phyloP scores from a whole-genome alignment of 306 rosid genomes.

The Lathyrus tuberosus region DNA sequence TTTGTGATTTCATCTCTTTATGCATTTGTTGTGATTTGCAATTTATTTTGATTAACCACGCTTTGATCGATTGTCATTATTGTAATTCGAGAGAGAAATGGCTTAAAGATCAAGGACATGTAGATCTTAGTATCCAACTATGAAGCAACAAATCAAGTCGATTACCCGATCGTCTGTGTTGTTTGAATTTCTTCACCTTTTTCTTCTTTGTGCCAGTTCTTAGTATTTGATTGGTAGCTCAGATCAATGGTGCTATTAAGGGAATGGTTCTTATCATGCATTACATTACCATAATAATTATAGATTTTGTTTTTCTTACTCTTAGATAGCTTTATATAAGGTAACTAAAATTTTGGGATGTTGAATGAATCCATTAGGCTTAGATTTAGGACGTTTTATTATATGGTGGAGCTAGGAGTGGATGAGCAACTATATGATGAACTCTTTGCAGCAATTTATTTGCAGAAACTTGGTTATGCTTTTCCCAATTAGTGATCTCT shows the following conservation, averaged over 20 bases:
- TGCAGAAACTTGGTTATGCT: conserved; percentile 34
- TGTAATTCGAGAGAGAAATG: conserved; percentile 22
- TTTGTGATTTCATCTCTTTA: conserved; percentile 36
- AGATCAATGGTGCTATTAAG: conserved; percentile 25
- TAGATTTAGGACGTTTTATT: conserved; percentile 35
- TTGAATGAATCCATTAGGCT: conserved; percentile 7
- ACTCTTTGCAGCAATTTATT: conserved; percentile 26
- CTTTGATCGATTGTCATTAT: conserved; percentile 29
- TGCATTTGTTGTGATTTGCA: conserved; percentile 38
- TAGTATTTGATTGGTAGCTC: conserved; percentile 35
- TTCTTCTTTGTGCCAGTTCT: conserved; percentile 30
- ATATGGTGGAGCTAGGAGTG: conserved; percentile 30
- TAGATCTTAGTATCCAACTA: conserved; percentile 49
- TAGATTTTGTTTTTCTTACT: conserved; percentile 3
- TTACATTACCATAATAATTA: conserved; percentile 19
- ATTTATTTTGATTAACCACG: conserved; percentile 23
- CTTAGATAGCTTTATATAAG: conserved; percentile 23
- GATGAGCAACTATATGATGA: conserved; percentile 22
- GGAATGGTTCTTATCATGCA: conserved; percentile 11
- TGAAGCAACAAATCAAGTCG: conserved; percentile 37
- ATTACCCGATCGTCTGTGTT: conserved; percentile 37
- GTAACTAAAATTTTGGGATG: conserved; percentile 24
- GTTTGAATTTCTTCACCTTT: conserved; percentile 18
- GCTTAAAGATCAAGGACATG: conserved; percentile 22
- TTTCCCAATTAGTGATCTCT: conserved; percentile 22